These are phyloP conservation scores for Coffea eugenioides DNA, from an alignment of 257 asterid species.

Conservation along the genomic window DNA sequence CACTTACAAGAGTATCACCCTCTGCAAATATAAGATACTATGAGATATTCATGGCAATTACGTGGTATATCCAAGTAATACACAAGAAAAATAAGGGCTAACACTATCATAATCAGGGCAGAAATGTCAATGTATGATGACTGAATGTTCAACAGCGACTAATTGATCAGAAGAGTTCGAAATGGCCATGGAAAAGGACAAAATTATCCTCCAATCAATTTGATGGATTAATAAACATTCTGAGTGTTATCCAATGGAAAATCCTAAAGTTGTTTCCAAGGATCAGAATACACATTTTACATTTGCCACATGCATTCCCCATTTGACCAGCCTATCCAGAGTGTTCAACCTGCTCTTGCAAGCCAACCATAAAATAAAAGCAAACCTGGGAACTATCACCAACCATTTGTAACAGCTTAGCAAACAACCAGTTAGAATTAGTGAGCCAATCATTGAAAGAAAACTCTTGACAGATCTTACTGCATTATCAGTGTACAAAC, in stretches of 20 bases:
- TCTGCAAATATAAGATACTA: constrained; percentile 8
- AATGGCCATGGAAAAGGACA: neutral
- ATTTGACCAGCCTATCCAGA: too few species aligned
- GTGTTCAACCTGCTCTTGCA: too few species aligned
- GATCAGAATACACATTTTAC: too few species aligned
- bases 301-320: too few species aligned
- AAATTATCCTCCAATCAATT: neutral
- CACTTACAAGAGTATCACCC: constrained; percentile 21
- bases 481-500: neutral
- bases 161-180: neutral
- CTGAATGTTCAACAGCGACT: neutral
- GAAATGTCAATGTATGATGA: neutral
- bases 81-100: neutral
- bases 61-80: neutral
- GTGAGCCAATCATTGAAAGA: neutral
- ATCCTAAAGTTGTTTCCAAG: neutral
- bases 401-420: neutral
- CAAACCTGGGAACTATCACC: too few species aligned
- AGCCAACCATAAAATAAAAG: too few species aligned
- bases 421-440: neutral
- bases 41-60: neutral
- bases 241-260: neutral
- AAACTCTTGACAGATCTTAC: too few species aligned
- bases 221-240: neutral
- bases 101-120: neutral